Evolutionary conservation across 1,284 basidiomycete genomes (phyloP).

Genomic region (Porodaedalea pini): DNA sequence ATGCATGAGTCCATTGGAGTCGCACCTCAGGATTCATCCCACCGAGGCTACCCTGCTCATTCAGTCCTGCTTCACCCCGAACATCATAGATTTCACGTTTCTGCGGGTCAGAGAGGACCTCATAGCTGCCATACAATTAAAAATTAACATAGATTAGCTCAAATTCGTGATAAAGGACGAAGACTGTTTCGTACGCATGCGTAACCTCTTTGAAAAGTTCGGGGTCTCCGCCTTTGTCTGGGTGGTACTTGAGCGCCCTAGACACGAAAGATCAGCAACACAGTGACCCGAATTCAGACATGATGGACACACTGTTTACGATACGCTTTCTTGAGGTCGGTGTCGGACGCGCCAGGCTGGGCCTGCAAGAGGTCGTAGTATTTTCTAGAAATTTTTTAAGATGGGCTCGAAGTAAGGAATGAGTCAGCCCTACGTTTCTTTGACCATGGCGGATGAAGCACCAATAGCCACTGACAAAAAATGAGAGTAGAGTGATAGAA

Average conservation of each 20-base stretch:
- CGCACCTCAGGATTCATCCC: constrained; percentile 93
- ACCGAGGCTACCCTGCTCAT: constrained; percentile 84
- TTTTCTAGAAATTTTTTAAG: constrained; percentile 46
- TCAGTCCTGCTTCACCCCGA: constrained; percentile 89
- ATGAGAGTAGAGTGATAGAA: background rate
- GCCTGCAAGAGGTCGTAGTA: constrained; percentile 88
- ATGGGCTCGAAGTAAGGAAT: constrained; percentile 7
- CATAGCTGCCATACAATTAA: constrained; percentile 59
- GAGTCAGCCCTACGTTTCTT: constrained; percentile 53
- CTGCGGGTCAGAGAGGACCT: constrained; percentile 87
- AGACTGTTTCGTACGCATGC: constrained; percentile 66
- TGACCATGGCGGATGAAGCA: constrained; percentile 48
- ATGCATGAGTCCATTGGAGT: constrained; percentile 12
- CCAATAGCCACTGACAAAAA: background rate
- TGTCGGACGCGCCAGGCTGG: constrained; percentile 69
- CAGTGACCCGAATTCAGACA: constrained; percentile 11
- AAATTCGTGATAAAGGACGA: constrained; percentile 26
- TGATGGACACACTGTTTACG: constrained; percentile 71
- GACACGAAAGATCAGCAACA: constrained; percentile 25
- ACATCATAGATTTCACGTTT: constrained; percentile 88
- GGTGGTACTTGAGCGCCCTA: constrained; percentile 87
- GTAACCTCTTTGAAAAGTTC: constrained; percentile 98
- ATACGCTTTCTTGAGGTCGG: constrained; percentile 92
- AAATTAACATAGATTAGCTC: constrained; percentile 17
- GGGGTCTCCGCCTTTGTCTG: constrained; percentile 96